Evolutionary conservation across 1,284 basidiomycete species (phyloP).

Genomic region (Trichosporon faecale): DNA sequence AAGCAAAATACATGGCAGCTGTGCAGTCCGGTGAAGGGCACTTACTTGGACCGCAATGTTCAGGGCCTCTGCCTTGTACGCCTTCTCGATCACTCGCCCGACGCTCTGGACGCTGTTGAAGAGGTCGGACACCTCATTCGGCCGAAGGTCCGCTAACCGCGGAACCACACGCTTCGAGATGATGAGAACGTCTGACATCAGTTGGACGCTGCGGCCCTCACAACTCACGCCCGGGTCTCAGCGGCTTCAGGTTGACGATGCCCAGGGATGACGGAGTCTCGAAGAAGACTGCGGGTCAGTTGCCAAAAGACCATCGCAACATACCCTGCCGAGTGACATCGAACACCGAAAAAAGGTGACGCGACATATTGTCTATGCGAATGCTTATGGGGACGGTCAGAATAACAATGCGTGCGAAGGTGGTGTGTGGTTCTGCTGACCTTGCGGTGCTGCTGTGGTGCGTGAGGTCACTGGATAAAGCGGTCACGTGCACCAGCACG

Average conservation of each 20-base stretch:
- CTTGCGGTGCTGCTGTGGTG: neutral
- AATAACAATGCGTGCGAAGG: neutral
- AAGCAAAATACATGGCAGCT: neutral
- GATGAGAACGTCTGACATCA: slow-evolving; percentile 75
- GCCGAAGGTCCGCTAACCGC: slow-evolving; percentile 68
- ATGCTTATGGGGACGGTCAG: neutral
- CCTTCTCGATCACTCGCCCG: slow-evolving; percentile 50
- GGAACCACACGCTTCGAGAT: slow-evolving; percentile 72
- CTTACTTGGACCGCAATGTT: slow-evolving; percentile 78
- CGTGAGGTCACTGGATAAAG: slow-evolving; percentile 1
- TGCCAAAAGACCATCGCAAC: neutral
- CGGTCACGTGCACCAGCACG: neutral
- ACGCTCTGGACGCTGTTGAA: slow-evolving; percentile 67
- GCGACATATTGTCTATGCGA: neutral
- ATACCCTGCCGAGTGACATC: slow-evolving; percentile 70
- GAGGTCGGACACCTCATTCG: slow-evolving; percentile 69
- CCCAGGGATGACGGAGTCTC: slow-evolving; percentile 67
- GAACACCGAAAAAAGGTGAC: slow-evolving; percentile 68
- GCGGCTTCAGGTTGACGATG: slow-evolving; percentile 88
- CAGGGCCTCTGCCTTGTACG: slow-evolving; percentile 57
- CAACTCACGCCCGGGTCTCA: slow-evolving; percentile 82
- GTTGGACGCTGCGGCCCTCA: neutral
- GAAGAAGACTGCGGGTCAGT: slow-evolving; percentile 61
- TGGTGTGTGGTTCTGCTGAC: neutral
- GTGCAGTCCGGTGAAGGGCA: neutral